Conservation (phyloP, 352 stramenopile species). For the Pythium grandisporangium region DNA sequence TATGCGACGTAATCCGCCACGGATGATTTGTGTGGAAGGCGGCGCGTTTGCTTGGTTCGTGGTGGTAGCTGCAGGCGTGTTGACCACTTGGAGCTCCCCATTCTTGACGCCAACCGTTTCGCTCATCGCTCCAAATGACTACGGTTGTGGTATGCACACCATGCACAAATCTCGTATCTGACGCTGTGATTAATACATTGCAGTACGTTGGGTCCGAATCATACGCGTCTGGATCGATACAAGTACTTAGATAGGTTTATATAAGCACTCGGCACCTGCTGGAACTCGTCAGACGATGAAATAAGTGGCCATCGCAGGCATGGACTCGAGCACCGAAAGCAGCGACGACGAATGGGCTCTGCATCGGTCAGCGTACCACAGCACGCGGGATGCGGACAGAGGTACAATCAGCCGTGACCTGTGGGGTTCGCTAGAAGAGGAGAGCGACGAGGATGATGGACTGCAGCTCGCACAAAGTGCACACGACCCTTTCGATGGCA, state of each 20-base stretch:
- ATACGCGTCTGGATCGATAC: no score
- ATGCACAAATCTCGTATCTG: no score
- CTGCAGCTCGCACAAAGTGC: no score
- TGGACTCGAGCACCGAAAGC: conserved; percentile 3
- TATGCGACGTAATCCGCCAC: conserved; percentile 25
- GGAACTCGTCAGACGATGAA: no score
- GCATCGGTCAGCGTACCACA: neutral
- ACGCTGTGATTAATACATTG: no score
- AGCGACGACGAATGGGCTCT: conserved; percentile 4
- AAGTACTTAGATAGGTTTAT: no score
- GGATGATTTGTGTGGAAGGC: conserved; percentile 14
- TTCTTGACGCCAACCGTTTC: conserved; percentile 50
- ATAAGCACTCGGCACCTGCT: no score
- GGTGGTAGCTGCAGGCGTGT: conserved; percentile 1
- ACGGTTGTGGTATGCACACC: no score
- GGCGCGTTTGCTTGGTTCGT: no score
- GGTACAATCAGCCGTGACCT: conserved; percentile 6
- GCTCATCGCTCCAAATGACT: no score
- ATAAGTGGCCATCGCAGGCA: no score
- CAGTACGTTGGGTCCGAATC: no score
- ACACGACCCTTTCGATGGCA: conserved; percentile 3
- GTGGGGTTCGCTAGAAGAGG: conserved; percentile 3
- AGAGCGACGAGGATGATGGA: conserved; percentile 2
- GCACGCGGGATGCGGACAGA: conserved; percentile 2
- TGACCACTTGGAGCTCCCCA: conserved; percentile 41